Conservation (phyloP, 164 flowering plant species). For the Litsea cubeba region DNA sequence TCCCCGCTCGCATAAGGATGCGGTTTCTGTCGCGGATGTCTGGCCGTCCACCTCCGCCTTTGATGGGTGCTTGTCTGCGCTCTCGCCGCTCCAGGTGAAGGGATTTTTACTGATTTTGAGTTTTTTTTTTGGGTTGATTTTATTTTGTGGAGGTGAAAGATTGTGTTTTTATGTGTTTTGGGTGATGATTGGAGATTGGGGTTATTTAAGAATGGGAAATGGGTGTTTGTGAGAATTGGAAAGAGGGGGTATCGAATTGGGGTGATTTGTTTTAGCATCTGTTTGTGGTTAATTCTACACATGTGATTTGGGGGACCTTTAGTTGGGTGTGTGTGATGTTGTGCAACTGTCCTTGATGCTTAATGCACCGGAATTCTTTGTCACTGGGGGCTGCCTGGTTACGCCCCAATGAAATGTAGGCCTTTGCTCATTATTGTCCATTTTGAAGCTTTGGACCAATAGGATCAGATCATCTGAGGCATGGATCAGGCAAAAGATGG, state of each 20-base stretch:
- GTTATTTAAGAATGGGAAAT: not conserved
- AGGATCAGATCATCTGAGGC: not conserved
- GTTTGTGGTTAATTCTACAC: not conserved
- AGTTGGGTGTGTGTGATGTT: not conserved
- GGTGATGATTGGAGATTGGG: not conserved
- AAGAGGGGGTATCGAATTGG: not conserved
- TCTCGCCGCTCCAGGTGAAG: conserved; percentile 86
- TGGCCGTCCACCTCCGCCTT: conserved; percentile 98
- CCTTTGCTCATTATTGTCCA: not conserved
- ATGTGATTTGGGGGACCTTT: not conserved
- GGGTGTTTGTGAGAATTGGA: not conserved
- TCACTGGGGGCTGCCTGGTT: not conserved
- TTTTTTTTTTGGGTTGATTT: not conserved
- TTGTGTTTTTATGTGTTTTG: not conserved
- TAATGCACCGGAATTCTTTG: not conserved
- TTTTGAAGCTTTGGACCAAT: not conserved
- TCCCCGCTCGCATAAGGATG: conserved; percentile 85
- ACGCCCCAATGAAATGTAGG: not conserved
- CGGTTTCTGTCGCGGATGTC: conserved; percentile 85
- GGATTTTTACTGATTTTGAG: not conserved
- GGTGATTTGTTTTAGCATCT: not conserved
- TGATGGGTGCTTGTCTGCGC: conserved; percentile 83
- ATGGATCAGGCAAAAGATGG: not conserved
- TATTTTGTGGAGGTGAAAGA: too few relatives aligned
- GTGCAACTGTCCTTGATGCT: too few relatives aligned